These are phyloP conservation scores for Saccharomycopsis fermentans DNA, from an alignment of 805 yeast species.

Conservation along the genomic window DNA sequence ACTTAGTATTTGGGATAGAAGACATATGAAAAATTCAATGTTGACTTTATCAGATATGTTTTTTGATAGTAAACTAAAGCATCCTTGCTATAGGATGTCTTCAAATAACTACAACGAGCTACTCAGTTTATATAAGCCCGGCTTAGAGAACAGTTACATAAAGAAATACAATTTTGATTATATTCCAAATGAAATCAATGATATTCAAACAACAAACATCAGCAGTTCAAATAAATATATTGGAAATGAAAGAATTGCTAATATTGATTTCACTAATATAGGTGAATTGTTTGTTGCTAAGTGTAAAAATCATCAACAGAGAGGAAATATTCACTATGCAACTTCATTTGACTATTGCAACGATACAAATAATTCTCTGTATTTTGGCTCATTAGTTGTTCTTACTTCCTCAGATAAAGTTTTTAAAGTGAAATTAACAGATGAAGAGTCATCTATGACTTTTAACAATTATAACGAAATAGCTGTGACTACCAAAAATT, in stretches of 20 bases:
- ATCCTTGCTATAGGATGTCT: constrained; percentile 14
- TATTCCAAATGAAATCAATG: constrained; percentile 12
- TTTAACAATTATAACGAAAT: constrained; percentile 11
- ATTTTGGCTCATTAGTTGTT: constrained; percentile 10
- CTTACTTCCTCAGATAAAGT: constrained; percentile 12
- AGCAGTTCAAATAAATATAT: not conserved
- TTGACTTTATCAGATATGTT: not conserved
- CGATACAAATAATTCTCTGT: not conserved
- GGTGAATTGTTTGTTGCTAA: constrained; percentile 42
- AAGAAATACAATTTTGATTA: constrained; percentile 13
- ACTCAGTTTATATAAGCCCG: constrained; percentile 9
- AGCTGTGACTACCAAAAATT: not conserved
- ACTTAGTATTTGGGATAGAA: constrained; percentile 11
- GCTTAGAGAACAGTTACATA: constrained; percentile 1
- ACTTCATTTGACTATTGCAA: constrained; percentile 16
- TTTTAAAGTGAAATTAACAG: constrained; percentile 4
- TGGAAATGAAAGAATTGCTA: not conserved
- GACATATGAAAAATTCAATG: constrained; percentile 1
- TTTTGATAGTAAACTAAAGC: not conserved
- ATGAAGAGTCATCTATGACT: constrained; percentile 4
- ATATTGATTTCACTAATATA: constrained; percentile 74
- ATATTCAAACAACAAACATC: not conserved
- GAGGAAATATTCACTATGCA: not conserved
- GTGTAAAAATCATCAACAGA: constrained; percentile 4
- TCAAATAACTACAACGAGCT: constrained; percentile 9